Percentiles rank a stretch among this genome's conserved stretches.
Conservation (phyloP, 1,139 yeast species). For the Hyphopichia fennica region DNA sequence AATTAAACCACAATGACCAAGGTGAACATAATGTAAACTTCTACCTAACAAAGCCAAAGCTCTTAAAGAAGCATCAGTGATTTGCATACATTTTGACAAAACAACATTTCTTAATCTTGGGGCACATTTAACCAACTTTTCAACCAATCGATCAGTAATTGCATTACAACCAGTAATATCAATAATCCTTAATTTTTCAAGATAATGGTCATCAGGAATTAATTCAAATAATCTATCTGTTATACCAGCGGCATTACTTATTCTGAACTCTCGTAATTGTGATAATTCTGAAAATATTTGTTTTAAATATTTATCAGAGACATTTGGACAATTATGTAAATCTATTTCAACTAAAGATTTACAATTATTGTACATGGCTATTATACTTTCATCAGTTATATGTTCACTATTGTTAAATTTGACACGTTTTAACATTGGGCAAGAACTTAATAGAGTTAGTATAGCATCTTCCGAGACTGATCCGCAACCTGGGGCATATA, state of each 20-base stretch:
- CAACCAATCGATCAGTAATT: conserved; percentile 78
- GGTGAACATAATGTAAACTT: conserved; percentile 83
- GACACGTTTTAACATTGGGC: conserved; percentile 79
- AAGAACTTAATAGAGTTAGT: conserved; percentile 54
- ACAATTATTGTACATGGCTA: conserved; percentile 65
- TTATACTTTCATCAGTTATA: conserved; percentile 69
- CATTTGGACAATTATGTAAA: conserved; percentile 76
- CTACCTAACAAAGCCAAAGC: conserved; percentile 75
- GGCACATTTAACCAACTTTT: conserved; percentile 69
- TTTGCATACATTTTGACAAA: conserved; percentile 82
- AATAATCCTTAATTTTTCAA: conserved; percentile 64
- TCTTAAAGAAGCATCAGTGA: conserved; percentile 79
- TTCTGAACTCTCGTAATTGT: conserved; percentile 79
- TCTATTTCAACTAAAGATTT: conserved; percentile 86
- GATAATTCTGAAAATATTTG: conserved; percentile 63
- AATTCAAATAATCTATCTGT: conserved; percentile 62
- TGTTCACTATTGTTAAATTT: conserved; percentile 72
- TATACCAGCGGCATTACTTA: conserved; percentile 70
- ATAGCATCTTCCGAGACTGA: conserved; percentile 67
- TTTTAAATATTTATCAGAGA: conserved; percentile 63
- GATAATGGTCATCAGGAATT: conserved; percentile 41
- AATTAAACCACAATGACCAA: conserved; percentile 90
- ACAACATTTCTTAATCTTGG: conserved; percentile 88
- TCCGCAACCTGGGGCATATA: conserved; percentile 85
- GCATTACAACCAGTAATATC: conserved; percentile 86